Conservation (phyloP, 306 rosid species). For the Cicer judaicum region DNA sequence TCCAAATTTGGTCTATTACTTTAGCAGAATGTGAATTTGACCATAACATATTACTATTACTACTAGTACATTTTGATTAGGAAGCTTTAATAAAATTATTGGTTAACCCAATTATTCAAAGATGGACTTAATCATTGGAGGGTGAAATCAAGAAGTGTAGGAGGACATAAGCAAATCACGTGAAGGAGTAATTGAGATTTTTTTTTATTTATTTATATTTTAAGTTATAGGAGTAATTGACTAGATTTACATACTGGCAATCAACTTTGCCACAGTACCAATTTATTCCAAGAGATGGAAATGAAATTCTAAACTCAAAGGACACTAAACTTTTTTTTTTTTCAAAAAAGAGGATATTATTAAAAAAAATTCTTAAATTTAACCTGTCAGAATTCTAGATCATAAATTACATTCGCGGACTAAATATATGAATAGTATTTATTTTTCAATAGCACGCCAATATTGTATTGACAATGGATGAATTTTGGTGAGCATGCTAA, state of each 20-base stretch:
- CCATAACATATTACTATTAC: too few relatives aligned
- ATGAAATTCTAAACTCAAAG: constrained; percentile 2
- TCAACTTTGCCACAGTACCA: neutral
- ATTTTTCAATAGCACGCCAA: constrained; percentile 23
- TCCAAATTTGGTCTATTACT: too few relatives aligned
- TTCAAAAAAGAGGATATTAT: too few relatives aligned
- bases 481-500: neutral
- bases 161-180: constrained; percentile 25
- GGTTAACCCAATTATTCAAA: too few relatives aligned
- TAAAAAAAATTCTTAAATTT: neutral
- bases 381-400: neutral
- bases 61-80: too few relatives aligned
- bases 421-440: constrained; percentile 13
- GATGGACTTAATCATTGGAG: too few relatives aligned
- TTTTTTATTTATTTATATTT: too few relatives aligned
- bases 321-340: neutral
- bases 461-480: constrained; percentile 16
- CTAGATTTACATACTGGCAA: constrained; percentile 26
- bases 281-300: constrained; percentile 1
- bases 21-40: too few relatives aligned
- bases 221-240: too few relatives aligned
- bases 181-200: neutral
- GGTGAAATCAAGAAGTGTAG: neutral
- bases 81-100: too few relatives aligned
- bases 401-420: neutral